Evolutionary conservation across 768 basidiomycete species (phyloP), one percentile per base, ranked within the genome.

Genomic region (Leucosporidium yakuticum): DNA sequence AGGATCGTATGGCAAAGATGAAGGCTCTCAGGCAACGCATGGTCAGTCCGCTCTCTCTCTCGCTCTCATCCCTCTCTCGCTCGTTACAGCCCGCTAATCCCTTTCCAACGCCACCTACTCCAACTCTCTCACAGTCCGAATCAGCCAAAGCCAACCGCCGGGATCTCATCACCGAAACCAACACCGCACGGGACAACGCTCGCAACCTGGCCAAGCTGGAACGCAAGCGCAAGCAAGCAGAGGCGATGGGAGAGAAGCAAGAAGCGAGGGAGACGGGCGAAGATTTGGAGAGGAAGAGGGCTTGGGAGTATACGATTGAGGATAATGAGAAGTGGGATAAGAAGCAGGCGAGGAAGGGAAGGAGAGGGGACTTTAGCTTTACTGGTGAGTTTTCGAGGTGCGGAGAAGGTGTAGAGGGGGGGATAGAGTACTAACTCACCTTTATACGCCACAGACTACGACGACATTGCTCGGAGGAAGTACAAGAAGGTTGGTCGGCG

Each of bases 261-360:
- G 90, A 94, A 70, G 92, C 92, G 2, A 89, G 90, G 78, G 93
- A 91, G 62, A 82, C 84, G 0, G 95, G 93, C n/a, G 91, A 92
- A 77, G 94, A 97, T 77, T 81, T 91, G 9, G 91, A 95, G 77
- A 81, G 93, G 69, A 84, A 85, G 76, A 91, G 90, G 83, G 91
- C 92, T 76, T 97, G 92, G 92, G 90, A 91, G 74, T 93, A 89
- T 82, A 89, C 89, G 32, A 86, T 96, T 65, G 91, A 97, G 80
- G 91, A 97, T 79, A 95, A 93, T 76, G 92, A 98, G 69, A 83
- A 86, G 65, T 99, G 96, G 96, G 93, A 96, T 81, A 89, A 89
- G 83, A 91, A 93, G 78, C 78, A 85, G 73, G 87, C 86, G 31
- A 81, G 87, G 75, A 97, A 93, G 80, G 85, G 84, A 70, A 83